Conservation (phyloP, 2,329 filamentous ascomycete genomes). For the Trichoderma aggressivum region DNA sequence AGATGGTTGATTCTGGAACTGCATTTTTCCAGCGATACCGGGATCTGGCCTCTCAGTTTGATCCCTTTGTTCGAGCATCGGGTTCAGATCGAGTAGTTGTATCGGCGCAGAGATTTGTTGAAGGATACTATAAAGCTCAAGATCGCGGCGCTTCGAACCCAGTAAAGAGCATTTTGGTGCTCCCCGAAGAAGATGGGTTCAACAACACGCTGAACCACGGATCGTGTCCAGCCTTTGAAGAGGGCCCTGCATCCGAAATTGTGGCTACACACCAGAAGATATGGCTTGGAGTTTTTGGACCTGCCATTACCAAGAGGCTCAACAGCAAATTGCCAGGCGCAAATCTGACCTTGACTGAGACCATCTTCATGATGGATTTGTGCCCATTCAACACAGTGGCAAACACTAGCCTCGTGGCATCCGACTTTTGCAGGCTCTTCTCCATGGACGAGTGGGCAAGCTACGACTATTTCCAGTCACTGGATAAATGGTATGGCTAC, state of each 20-base stretch:
- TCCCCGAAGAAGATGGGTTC: constrained; percentile 61
- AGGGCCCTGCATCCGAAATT: constrained; percentile 48
- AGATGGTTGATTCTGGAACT: constrained; percentile 71
- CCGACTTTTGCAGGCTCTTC: constrained; percentile 75
- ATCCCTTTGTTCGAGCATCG: constrained; percentile 70
- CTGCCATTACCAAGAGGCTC: constrained; percentile 64
- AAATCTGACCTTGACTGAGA: constrained; percentile 60
- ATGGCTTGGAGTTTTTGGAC: constrained; percentile 64
- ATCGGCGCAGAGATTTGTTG: constrained; percentile 72
- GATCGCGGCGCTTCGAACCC: constrained; percentile 40
- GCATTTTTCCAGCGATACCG: constrained; percentile 74
- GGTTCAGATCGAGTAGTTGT: constrained; percentile 68
- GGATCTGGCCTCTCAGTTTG: constrained; percentile 51
- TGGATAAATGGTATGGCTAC: constrained; percentile 84
- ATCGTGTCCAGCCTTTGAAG: constrained; percentile 68
- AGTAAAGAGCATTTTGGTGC: constrained; percentile 57
- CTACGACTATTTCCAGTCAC: constrained; percentile 77
- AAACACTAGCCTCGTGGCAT: constrained; percentile 47
- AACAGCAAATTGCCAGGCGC: constrained; percentile 66
- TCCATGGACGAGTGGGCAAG: constrained; percentile 66
- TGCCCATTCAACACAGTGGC: constrained; percentile 84
- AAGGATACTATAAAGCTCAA: constrained; percentile 62
- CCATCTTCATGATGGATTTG: constrained; percentile 78
- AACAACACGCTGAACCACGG: constrained; percentile 84
- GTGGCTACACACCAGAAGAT: constrained; percentile 49